Evolutionary conservation across 1,284 basidiomycete genomes (phyloP).

Genomic region (Xerocomus subilludens): DNA sequence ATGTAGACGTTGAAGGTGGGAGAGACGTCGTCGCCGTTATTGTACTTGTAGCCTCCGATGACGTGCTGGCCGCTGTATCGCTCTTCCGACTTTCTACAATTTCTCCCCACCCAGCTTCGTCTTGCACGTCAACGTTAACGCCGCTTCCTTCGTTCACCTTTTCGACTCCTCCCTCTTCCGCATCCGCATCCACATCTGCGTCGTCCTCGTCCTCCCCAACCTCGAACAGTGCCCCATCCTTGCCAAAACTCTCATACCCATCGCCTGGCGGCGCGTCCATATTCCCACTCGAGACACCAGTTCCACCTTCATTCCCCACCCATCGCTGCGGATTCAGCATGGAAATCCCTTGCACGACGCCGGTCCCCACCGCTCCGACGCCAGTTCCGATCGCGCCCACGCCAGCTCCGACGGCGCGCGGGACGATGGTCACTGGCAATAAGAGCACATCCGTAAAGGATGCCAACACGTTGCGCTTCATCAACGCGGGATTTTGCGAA

Average conservation of each 20-base stretch:
- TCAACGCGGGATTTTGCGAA: conserved; percentile 89
- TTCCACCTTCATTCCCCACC: conserved; percentile 58
- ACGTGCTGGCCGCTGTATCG: not conserved
- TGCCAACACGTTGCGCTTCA: conserved; percentile 92
- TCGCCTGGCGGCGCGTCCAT: conserved; percentile 32
- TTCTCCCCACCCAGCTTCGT: conserved; percentile 48
- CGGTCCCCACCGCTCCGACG: conserved; percentile 68
- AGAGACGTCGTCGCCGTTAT: conserved; percentile 20
- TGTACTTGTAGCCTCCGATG: conserved; percentile 5
- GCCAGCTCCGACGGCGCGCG: conserved; percentile 79
- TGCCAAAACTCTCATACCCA: conserved; percentile 53
- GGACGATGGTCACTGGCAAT: conserved; percentile 95
- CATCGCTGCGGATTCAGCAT: conserved; percentile 91
- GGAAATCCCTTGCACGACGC: conserved; percentile 83
- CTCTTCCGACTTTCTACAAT: conserved; percentile 27
- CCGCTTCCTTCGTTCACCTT: conserved; percentile 20
- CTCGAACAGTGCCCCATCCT: conserved; percentile 70
- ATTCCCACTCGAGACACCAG: conserved; percentile 42
- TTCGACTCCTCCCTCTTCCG: conserved; percentile 21
- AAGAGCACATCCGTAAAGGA: conserved; percentile 92
- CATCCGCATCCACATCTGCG: conserved; percentile 41
- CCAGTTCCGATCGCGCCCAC: conserved; percentile 80
- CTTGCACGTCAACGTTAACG: conserved; percentile 33
- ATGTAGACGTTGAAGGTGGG: conserved; percentile 1
- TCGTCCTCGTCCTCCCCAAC: conserved; percentile 68